phyloP scores from a whole-genome alignment of 768 basidiomycete species.

The Lyophyllum atratum region DNA sequence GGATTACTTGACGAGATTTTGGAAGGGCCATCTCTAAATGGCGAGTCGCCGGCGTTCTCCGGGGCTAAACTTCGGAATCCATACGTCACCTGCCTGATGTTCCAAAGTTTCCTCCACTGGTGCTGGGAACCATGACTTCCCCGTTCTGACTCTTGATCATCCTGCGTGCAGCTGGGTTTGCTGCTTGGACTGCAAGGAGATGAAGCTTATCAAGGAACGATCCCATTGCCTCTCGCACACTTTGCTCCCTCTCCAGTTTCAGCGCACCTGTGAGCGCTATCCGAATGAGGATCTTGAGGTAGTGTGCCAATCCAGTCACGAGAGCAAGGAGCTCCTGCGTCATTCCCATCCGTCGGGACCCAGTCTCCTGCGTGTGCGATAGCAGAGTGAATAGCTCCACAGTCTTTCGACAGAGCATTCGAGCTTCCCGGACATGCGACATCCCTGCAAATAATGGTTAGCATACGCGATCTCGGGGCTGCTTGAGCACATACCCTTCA shows the following conservation, averaged over 20 bases:
- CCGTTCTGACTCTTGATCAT: slow-evolving; percentile 77
- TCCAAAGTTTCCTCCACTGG: slow-evolving; percentile 59
- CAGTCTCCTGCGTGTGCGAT: slow-evolving; percentile 94
- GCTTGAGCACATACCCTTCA: slow-evolving; percentile 69
- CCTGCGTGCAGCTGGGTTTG: slow-evolving; percentile 75
- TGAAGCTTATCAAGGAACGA: slow-evolving; percentile 93
- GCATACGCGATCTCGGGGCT: slow-evolving; percentile 6
- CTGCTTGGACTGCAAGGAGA: slow-evolving; percentile 83
- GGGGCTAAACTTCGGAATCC: slow-evolving; percentile 92
- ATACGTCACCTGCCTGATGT: slow-evolving; percentile 88
- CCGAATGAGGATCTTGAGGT: slow-evolving; percentile 98
- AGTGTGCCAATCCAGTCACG: slow-evolving; percentile 98
- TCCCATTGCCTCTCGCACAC: slow-evolving; percentile 79
- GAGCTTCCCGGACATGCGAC: slow-evolving; percentile 97
- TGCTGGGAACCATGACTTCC: slow-evolving; percentile 48
- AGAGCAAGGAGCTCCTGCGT: slow-evolving; percentile 96
- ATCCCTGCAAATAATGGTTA: slow-evolving; percentile 60
- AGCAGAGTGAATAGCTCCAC: slow-evolving; percentile 97
- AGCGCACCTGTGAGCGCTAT: slow-evolving; percentile 96
- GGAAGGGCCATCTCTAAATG: slow-evolving; percentile 58
- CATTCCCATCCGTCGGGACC: slow-evolving; percentile 90
- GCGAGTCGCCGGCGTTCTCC: slow-evolving; percentile 87
- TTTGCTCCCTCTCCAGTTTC: slow-evolving; percentile 91
- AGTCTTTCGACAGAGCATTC: slow-evolving; percentile 98
- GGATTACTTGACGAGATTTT: slow-evolving; percentile 66